Evolutionary conservation across 352 stramenopile genomes (phyloP).

Genomic region (Pythium brachiatum): DNA sequence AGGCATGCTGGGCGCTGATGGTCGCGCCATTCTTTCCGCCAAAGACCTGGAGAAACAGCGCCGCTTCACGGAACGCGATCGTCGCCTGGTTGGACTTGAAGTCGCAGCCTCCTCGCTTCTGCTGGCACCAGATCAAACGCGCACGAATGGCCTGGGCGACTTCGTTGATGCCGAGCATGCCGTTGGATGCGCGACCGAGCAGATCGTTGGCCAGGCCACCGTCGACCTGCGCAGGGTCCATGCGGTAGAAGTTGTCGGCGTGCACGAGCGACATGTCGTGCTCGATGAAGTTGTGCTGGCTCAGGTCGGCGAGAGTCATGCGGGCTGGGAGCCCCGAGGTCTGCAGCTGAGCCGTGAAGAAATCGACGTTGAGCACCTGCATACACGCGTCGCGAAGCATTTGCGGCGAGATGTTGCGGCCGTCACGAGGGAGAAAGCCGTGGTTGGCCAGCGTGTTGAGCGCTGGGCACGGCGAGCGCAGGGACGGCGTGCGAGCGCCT

Average conservation of each 20-base stretch:
- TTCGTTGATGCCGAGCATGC: background rate
- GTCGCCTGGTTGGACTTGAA: background rate
- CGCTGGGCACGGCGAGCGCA: conserved; percentile 40
- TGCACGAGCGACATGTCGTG: conserved; percentile 50
- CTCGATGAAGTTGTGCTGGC: conserved; percentile 42
- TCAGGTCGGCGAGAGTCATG: conserved; percentile 37
- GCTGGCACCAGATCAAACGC: conserved; percentile 16
- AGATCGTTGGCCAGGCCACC: conserved; percentile 28
- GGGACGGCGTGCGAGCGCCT: conserved; percentile 14
- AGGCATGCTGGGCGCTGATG: background rate
- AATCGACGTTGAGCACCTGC: conserved; percentile 37
- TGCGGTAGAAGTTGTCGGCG: conserved; percentile 36
- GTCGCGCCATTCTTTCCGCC: background rate
- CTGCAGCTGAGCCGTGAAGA: conserved; percentile 24
- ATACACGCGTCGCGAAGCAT: conserved; percentile 29
- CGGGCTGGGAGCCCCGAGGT: conserved; percentile 4
- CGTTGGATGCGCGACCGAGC: conserved; percentile 17
- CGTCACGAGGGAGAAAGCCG: conserved; percentile 31
- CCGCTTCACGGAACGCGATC: background rate
- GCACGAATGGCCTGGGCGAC: conserved; percentile 24
- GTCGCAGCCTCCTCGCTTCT: conserved; percentile 21
- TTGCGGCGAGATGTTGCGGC: conserved; percentile 26
- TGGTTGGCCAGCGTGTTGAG: conserved; percentile 54
- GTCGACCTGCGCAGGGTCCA: conserved; percentile 31
- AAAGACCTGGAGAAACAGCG: background rate